Evolutionary conservation across 1,284 basidiomycete genomes (phyloP).

Genomic region (Ustilago vetiveriae): DNA sequence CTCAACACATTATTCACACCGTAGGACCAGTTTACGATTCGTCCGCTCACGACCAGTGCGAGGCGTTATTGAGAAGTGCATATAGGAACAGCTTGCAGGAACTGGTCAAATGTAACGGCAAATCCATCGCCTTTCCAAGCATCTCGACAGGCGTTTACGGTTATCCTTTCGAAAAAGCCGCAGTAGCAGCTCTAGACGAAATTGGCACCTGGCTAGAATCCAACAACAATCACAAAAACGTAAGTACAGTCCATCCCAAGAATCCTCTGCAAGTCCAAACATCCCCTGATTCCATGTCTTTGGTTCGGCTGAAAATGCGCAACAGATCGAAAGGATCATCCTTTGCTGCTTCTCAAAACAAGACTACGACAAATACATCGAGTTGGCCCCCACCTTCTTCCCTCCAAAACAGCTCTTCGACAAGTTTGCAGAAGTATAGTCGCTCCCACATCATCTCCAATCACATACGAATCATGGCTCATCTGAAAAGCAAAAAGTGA

Average conservation of each 20-base stretch:
- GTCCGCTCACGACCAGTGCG: slow-evolving; percentile 1
- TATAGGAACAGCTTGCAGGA: slow-evolving; percentile 53
- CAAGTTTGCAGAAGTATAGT: slow-evolving; percentile 19
- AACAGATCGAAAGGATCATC: slow-evolving; percentile 51
- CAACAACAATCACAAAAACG: slow-evolving; percentile 14
- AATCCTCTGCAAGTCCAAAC: too few species aligned
- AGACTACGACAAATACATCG: slow-evolving; percentile 41
- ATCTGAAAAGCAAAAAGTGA: too few species aligned
- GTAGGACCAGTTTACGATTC: slow-evolving; percentile 81
- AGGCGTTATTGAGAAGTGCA: slow-evolving; percentile 68
- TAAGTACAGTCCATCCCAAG: slow-evolving; percentile 5
- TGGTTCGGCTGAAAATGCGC: too few species aligned
- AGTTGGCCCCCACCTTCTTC: slow-evolving; percentile 26
- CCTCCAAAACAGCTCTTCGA: slow-evolving; percentile 31
- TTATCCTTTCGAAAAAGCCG: slow-evolving; percentile 59
- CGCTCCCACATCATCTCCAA: neutral
- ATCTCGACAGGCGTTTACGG: slow-evolving; percentile 66
- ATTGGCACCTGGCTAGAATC: slow-evolving; percentile 48
- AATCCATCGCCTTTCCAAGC: slow-evolving; percentile 59
- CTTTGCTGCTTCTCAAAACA: slow-evolving; percentile 57
- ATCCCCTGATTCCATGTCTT: neutral
- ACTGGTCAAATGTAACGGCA: slow-evolving; percentile 20
- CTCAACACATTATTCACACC: slow-evolving; percentile 82
- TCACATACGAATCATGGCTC: too few species aligned
- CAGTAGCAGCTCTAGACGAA: slow-evolving; percentile 43